Evolutionary conservation across 2,329 filamentous ascomycete genomes (phyloP).

Genomic region (Harringtonia lauricola): DNA sequence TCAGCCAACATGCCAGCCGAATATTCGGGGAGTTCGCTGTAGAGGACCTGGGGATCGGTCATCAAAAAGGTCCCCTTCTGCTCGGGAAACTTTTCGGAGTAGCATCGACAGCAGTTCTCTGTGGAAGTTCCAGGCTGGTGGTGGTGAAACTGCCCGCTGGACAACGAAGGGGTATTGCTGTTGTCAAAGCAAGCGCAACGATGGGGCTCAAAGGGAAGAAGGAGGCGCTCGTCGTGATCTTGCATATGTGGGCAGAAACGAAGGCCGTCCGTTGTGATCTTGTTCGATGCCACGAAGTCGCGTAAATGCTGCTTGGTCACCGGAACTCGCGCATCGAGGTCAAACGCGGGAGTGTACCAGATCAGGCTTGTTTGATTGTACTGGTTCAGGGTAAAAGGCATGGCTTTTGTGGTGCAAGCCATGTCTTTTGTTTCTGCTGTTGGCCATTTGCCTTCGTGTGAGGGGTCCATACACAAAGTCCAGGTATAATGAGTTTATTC

Average conservation of each 20-base stretch:
- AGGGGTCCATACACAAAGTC: background rate
- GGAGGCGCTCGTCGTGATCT: background rate
- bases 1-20: background rate
- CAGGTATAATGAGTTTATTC: background rate
- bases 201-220: conserved; percentile 2
- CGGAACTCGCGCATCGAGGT: background rate
- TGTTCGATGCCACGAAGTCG: background rate
- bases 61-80: background rate
- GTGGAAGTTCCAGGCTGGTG: background rate
- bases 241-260: conserved; percentile 1
- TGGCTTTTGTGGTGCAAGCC: too few species aligned
- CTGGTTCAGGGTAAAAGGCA: too few species aligned
- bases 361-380: background rate
- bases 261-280: background rate
- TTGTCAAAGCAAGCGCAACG: conserved; percentile 1
- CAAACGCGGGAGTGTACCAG: background rate
- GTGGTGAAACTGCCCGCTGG: background rate
- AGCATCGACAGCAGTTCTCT: conserved; percentile 1
- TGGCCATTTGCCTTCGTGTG: background rate
- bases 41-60: background rate
- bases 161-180: background rate
- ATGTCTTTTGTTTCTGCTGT: background rate
- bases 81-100: background rate
- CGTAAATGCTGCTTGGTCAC: conserved; percentile 1
- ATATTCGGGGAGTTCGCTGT: background rate